Percentiles rank a stretch among this genome's conserved stretches.
These are phyloP conservation scores for Ichthyophthirius multifiliis DNA, from an alignment of 169 alveolate genomes.

Conservation along the genomic window DNA sequence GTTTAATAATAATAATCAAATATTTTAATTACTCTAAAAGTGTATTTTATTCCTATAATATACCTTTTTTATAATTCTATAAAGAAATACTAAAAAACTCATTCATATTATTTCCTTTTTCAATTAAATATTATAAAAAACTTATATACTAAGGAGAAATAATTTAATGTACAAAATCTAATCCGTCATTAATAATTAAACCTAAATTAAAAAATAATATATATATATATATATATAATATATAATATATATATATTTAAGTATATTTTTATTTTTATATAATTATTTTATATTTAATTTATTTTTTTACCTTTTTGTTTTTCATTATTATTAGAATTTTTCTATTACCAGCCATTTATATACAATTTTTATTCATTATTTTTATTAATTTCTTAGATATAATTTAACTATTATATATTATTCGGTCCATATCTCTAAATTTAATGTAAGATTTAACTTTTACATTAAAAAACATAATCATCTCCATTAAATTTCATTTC, in stretches of 20 bases:
- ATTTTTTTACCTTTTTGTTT: not conserved
- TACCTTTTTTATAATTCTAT: not conserved
- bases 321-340: not conserved
- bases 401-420: not conserved
- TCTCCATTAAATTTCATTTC: slow-evolving; percentile 2
- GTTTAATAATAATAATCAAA: not conserved
- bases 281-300: not conserved
- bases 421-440: not conserved
- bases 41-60: not conserved
- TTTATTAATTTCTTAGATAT: not conserved
- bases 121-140: not conserved
- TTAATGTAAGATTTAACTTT: not conserved
- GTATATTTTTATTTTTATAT: not conserved
- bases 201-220: no score
- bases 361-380: not conserved
- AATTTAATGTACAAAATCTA: not conserved
- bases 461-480: not conserved
- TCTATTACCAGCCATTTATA: not conserved
- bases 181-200: not conserved
- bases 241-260: no score
- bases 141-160: not conserved
- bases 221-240: no score
- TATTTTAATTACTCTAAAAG: not conserved
- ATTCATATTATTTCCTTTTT: not conserved
- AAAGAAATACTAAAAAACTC: not conserved